phyloP scores from a whole-genome alignment of 495 filamentous ascomycete species.

The Penicillium nucicola region DNA sequence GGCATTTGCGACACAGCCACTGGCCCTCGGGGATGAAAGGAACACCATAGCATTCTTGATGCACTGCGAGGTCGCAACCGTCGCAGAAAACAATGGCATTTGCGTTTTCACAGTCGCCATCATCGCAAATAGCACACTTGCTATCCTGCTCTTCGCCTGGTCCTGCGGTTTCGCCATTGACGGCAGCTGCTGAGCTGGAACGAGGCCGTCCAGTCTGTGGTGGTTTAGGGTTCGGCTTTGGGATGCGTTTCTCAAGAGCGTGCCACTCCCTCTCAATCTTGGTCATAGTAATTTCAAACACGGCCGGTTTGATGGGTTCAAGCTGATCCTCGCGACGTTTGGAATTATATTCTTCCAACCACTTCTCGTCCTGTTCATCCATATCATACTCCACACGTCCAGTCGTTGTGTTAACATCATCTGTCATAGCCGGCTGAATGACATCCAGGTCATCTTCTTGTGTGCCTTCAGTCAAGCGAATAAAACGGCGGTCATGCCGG shows the following conservation, averaged over 20 bases:
- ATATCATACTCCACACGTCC: slow-evolving; percentile 97
- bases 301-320: slow-evolving; percentile 80
- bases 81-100: slow-evolving; percentile 99
- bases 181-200: slow-evolving; percentile 86
- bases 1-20: slow-evolving; percentile 97
- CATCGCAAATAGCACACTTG: slow-evolving; percentile 97
- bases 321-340: slow-evolving; percentile 68
- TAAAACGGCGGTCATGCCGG: slow-evolving; percentile 69
- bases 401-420: slow-evolving; percentile 58
- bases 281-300: slow-evolving; percentile 97
- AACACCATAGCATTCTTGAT: slow-evolving; percentile 99
- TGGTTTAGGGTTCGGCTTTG: slow-evolving; percentile 92
- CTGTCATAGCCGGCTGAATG: slow-evolving; percentile 51
- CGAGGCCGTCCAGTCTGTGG: slow-evolving; percentile 87
- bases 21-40: slow-evolving; percentile 98
- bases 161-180: slow-evolving; percentile 81
- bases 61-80: slow-evolving; percentile 94
- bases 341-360: slow-evolving; percentile 81
- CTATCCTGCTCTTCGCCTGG: slow-evolving; percentile 91
- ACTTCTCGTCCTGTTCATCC: slow-evolving; percentile 98
- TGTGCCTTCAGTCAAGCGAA: slow-evolving; percentile 72
- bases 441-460: slow-evolving; percentile 82
- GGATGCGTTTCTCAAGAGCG: slow-evolving; percentile 90
- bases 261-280: slow-evolving; percentile 99
- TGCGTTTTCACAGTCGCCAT: slow-evolving; percentile 98